Percentiles rank a stretch among this genome's conserved stretches.
These are phyloP conservation scores for Pterocarpus macrocarpus DNA, from an alignment of 306 rosid species.

Conservation along the genomic window DNA sequence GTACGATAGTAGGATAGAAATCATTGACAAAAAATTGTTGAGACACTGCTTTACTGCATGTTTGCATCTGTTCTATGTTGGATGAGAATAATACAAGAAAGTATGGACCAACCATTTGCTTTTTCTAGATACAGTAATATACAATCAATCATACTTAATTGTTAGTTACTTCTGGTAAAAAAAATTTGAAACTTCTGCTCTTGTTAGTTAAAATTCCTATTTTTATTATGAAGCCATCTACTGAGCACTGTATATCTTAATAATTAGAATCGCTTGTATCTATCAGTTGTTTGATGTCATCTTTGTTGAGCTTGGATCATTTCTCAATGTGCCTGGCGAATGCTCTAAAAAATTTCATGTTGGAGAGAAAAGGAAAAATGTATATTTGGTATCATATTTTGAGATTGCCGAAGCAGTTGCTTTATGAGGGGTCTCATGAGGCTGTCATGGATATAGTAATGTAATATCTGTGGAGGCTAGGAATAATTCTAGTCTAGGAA, in stretches of 20 bases:
- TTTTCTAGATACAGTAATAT: background rate
- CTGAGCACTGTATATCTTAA: constrained; percentile 8
- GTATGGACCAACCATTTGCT: constrained; percentile 18
- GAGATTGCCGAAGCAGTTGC: background rate
- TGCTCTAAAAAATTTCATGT: background rate
- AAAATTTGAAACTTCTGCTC: background rate
- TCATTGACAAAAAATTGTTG: constrained; percentile 32
- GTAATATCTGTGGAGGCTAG: constrained; percentile 26
- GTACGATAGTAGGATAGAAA: constrained; percentile 7
- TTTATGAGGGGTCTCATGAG: background rate
- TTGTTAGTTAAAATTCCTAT: constrained; percentile 21
- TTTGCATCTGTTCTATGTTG: constrained; percentile 19
- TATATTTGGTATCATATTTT: constrained; percentile 7
- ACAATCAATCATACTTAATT: constrained; percentile 8
- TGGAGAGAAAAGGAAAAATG: constrained; percentile 14
- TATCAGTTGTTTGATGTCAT: constrained; percentile 22
- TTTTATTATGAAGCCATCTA: too few relatives aligned
- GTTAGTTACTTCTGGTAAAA: background rate
- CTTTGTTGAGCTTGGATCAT: background rate
- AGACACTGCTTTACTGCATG: constrained; percentile 28
- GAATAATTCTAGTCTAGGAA: constrained; percentile 37
- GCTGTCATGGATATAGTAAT: constrained; percentile 1
- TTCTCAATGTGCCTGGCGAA: too few relatives aligned
- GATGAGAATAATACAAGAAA: constrained; percentile 14
- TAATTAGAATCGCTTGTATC: constrained; percentile 17